phyloP scores from a whole-genome alignment of 805 yeast genomes.

The Candida argentea region DNA sequence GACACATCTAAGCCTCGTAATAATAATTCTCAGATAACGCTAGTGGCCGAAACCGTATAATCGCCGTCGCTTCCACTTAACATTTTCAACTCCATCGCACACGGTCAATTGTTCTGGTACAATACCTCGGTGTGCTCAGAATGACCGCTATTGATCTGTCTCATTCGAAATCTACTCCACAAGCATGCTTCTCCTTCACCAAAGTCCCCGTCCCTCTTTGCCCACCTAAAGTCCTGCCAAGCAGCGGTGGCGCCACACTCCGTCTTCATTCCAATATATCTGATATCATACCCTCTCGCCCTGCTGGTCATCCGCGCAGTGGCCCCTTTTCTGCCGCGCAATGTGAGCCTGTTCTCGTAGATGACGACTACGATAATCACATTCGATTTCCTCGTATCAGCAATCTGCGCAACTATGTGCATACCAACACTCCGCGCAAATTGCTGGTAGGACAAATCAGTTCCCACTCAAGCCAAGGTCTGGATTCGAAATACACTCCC shows the following conservation, averaged over 20 bases:
- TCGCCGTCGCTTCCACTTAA: too few species aligned
- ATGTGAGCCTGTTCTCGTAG: slow-evolving; percentile 1
- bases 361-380: slow-evolving; percentile 40
- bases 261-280: slow-evolving; percentile 18
- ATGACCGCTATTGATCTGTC: too few species aligned
- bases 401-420: slow-evolving; percentile 1
- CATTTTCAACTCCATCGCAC: too few species aligned
- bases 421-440: not conserved
- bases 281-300: slow-evolving; percentile 12
- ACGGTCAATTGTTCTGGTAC: too few species aligned
- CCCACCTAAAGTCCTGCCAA: not conserved
- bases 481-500: slow-evolving; percentile 23
- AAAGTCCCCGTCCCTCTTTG: slow-evolving; percentile 14
- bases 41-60: too few species aligned
- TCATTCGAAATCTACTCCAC: too few species aligned
- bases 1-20: too few species aligned
- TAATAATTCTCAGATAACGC: too few species aligned
- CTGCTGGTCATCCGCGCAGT: slow-evolving; percentile 2
- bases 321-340: slow-evolving; percentile 1
- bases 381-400: slow-evolving; percentile 39
- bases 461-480: not conserved
- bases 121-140: too few species aligned
- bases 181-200: too few species aligned
- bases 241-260: slow-evolving; percentile 1
- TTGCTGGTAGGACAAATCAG: not conserved